phyloP scores from a whole-genome alignment of 2,329 filamentous ascomycete species.

The Colletotrichum navitas region DNA sequence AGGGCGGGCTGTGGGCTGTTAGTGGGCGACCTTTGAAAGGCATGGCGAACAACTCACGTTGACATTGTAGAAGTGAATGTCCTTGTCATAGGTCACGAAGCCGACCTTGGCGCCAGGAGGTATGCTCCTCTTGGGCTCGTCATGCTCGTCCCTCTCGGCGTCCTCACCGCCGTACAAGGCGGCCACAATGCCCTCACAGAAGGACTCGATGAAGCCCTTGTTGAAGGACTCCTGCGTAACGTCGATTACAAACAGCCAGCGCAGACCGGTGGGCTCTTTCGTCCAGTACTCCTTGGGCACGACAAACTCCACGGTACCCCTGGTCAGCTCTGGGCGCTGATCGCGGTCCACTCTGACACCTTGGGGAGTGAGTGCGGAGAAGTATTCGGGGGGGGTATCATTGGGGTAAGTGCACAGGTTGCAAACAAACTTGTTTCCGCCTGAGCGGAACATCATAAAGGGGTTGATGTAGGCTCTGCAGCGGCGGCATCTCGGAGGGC shows the following conservation, averaged over 20 bases:
- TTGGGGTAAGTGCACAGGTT: slow-evolving; percentile 99
- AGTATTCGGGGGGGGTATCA: slow-evolving; percentile 92
- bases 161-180: slow-evolving; percentile 83
- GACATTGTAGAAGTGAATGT: slow-evolving; percentile 98
- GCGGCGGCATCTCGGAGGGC: slow-evolving; percentile 90
- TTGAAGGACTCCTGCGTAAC: slow-evolving; percentile 92
- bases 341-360: slow-evolving; percentile 89
- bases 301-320: slow-evolving; percentile 94
- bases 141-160: slow-evolving; percentile 65
- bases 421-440: slow-evolving; percentile 96
- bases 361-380: slow-evolving; percentile 87
- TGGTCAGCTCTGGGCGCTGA: slow-evolving; percentile 88
- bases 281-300: slow-evolving; percentile 99
- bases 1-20: slow-evolving; percentile 69
- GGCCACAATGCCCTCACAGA: slow-evolving; percentile 88
- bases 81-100: slow-evolving; percentile 95
- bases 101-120: slow-evolving; percentile 88
- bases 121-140: slow-evolving; percentile 68
- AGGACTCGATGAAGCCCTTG: slow-evolving; percentile 89
- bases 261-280: slow-evolving; percentile 88
- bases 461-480: slow-evolving; percentile 98
- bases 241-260: slow-evolving; percentile 93
- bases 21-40: not conserved
- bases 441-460: slow-evolving; percentile 96
- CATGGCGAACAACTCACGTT: slow-evolving; percentile 69